phyloP scores from a whole-genome alignment of 345 rosid species.

The Euphorbia tirucalli region DNA sequence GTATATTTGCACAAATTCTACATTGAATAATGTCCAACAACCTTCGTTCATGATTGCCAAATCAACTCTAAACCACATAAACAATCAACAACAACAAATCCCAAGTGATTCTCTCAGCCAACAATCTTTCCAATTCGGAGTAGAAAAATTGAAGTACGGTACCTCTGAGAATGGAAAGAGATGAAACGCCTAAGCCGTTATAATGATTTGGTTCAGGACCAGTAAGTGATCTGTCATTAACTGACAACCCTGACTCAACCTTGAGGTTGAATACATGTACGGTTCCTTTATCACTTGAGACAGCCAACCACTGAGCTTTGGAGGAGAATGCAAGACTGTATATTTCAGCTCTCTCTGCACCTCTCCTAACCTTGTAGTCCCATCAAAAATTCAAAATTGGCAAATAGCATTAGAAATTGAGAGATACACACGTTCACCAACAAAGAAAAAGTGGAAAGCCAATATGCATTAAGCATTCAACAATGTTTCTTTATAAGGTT shows the following conservation, averaged over 20 bases:
- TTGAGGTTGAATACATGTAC: conserved; percentile 87
- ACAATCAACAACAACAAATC: no score
- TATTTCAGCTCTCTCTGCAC: conserved; percentile 91
- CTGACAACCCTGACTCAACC: conserved; percentile 44
- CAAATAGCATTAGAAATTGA: neutral
- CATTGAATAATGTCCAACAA: no score
- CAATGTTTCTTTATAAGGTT: neutral
- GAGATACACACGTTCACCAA: neutral
- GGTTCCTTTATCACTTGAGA: conserved; percentile 95
- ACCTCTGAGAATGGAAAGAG: conserved; percentile 83
- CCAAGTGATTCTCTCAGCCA: no score
- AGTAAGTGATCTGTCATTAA: conserved; percentile 38
- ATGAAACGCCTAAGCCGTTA: conserved; percentile 35
- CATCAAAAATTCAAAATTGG: neutral
- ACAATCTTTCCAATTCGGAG: neutral
- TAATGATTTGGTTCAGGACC: conserved; percentile 36
- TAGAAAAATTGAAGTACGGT: neutral
- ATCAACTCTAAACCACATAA: no score
- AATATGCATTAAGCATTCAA: neutral
- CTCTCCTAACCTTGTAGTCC: conserved; percentile 67
- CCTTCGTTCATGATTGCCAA: no score
- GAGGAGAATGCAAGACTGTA: conserved; percentile 86
- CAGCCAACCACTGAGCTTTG: conserved; percentile 80
- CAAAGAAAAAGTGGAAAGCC: neutral
- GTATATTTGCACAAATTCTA: no score